Percentiles rank a stretch among this genome's conserved stretches.
These are phyloP conservation scores for Pythium plurisporium DNA, from an alignment of 352 stramenopile genomes.

Conservation along the genomic window DNA sequence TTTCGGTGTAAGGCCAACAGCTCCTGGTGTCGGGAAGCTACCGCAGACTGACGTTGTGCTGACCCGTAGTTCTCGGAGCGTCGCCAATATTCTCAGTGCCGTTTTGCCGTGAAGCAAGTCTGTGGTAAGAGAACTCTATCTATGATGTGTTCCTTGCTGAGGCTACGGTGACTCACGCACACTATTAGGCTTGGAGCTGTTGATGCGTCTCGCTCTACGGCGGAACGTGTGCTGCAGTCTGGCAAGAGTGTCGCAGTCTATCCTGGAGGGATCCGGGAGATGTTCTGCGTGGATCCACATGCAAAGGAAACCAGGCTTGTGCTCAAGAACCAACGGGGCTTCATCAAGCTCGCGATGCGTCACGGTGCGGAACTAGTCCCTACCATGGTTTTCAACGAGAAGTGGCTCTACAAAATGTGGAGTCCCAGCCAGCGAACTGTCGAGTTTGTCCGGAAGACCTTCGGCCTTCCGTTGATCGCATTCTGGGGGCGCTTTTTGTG, in stretches of 20 bases:
- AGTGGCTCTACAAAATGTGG: conserved; percentile 77
- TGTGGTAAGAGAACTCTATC: too few species aligned
- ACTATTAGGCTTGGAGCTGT: too few species aligned
- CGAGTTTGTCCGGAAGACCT: conserved; percentile 56
- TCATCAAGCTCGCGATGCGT: conserved; percentile 71
- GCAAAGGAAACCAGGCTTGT: conserved; percentile 66
- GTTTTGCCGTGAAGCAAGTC: conserved; percentile 47
- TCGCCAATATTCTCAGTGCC: conserved; percentile 68
- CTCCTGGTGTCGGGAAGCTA: neutral
- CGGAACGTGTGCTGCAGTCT: conserved; percentile 59
- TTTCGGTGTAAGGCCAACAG: conserved; percentile 30
- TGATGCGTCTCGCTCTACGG: conserved; percentile 59
- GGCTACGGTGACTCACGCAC: too few species aligned
- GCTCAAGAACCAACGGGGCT: conserved; percentile 64
- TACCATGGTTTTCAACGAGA: conserved; percentile 73
- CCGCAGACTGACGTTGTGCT: neutral
- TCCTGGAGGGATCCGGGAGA: conserved; percentile 64
- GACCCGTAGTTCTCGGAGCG: conserved; percentile 36
- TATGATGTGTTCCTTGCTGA: too few species aligned
- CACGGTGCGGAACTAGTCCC: conserved; percentile 68
- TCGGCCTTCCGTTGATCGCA: conserved; percentile 66
- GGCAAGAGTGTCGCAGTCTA: conserved; percentile 66
- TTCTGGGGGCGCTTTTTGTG: conserved; percentile 78
- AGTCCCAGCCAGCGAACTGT: conserved; percentile 45
- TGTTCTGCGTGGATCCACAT: conserved; percentile 64